A percentile compares a stretch with the other conserved stretches of the same genome.
Conservation (phyloP, 345 rosid species). For the Eucalyptus regnans region DNA sequence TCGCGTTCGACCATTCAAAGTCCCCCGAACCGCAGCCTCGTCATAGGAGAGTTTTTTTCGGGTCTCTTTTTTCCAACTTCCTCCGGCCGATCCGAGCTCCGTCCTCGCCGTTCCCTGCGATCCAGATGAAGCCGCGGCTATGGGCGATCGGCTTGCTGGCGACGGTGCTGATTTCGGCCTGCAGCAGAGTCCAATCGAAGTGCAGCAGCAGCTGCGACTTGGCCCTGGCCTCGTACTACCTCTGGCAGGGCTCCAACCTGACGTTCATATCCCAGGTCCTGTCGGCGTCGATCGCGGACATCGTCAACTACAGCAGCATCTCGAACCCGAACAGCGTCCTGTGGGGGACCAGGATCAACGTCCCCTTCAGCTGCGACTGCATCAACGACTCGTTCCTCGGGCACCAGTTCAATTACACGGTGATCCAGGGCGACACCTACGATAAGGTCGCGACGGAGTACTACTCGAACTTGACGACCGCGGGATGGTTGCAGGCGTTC, state of each 20-base stretch:
- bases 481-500: conserved; percentile 1
- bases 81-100: not conserved
- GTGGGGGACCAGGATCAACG: conserved; percentile 12
- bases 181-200: conserved; percentile 17
- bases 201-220: conserved; percentile 27
- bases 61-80: too few species aligned
- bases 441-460: not conserved
- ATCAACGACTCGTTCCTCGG: conserved; percentile 41
- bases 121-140: conserved; percentile 2
- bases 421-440: conserved; percentile 20
- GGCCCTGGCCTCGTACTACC: conserved; percentile 61
- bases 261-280: conserved; percentile 21
- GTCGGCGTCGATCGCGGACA: not conserved
- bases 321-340: conserved; percentile 18
- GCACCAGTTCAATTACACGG: conserved; percentile 21
- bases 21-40: not conserved
- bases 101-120: not conserved
- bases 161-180: not conserved
- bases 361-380: conserved; percentile 75
- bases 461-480: conserved; percentile 47
- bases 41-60: not conserved
- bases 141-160: not conserved
- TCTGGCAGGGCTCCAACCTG: conserved; percentile 17
- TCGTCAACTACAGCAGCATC: conserved; percentile 26
- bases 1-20: too few species aligned